These are phyloP conservation scores for Crithidia sp. DNA, from an alignment of 208 protist species.

Conservation along the genomic window DNA sequence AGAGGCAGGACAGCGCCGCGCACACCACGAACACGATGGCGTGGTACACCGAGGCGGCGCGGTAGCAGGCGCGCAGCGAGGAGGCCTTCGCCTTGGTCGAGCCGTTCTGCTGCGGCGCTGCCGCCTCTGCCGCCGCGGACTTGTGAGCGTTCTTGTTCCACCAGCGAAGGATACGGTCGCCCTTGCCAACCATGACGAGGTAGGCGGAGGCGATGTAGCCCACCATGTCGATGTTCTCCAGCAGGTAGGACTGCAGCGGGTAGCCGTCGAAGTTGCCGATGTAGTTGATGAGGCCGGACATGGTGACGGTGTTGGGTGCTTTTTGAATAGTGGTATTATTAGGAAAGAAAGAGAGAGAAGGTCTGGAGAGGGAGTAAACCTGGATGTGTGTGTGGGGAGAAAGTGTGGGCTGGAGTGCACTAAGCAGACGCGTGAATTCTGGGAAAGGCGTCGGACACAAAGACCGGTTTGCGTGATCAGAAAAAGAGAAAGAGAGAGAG, in stretches of 20 bases:
- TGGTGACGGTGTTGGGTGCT: neutral
- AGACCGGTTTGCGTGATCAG: no score
- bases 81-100: conserved; percentile 5
- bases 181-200: conserved; percentile 61
- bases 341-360: neutral
- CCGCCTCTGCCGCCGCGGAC: neutral
- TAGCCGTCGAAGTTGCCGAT: conserved; percentile 47
- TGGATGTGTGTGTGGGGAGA: neutral
- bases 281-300: conserved; percentile 33
- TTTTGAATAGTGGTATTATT: neutral
- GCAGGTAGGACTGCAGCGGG: conserved; percentile 41
- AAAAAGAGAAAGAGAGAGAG: neutral
- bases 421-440: no score
- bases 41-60: conserved; percentile 49
- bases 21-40: conserved; percentile 36
- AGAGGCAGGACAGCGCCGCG: conserved; percentile 26
- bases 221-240: conserved; percentile 49
- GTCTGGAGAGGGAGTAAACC: neutral
- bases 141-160: conserved; percentile 29
- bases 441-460: no score
- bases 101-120: conserved; percentile 5
- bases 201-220: conserved; percentile 60
- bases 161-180: conserved; percentile 39
- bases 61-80: conserved; percentile 32
- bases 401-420: no score